Evolutionary conservation across 176 grass and related monocot species (phyloP).

Genomic region (Raddia guianensis): DNA sequence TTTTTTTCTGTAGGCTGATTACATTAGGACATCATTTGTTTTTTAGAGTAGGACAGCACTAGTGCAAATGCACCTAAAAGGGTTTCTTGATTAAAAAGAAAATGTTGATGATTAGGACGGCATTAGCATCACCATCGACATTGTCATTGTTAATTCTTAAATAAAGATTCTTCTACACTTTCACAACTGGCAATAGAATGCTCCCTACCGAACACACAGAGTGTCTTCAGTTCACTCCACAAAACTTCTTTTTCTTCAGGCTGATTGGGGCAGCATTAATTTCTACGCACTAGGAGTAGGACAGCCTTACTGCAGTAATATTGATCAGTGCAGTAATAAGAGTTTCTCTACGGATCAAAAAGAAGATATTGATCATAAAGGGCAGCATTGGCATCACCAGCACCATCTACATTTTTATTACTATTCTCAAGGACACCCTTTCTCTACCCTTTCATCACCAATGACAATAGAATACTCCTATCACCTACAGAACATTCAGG

Average conservation of each 20-base stretch:
- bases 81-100: not conserved
- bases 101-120: not conserved
- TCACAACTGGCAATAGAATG: conserved; percentile 7
- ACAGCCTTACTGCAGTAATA: conserved; percentile 27
- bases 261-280: not conserved
- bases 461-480: not conserved
- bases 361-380: not conserved
- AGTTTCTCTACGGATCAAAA: not conserved
- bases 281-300: not conserved
- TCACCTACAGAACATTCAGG: conserved; percentile 8
- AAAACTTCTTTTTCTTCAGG: conserved; percentile 2
- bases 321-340: not conserved
- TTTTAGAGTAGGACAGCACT: conserved; percentile 11
- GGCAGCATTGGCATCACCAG: not conserved
- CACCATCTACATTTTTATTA: not conserved
- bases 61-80: conserved; percentile 6
- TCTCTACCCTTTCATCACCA: not conserved
- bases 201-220: not conserved
- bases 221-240: conserved; percentile 9
- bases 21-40: not conserved
- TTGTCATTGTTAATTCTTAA: not conserved
- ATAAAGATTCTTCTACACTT: not conserved
- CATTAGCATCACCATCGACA: not conserved
- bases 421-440: not conserved
- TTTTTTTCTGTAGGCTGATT: not conserved